Base-by-base conservation (phyloP, 164 flowering plant species). In the Echeveria elegans region DNA sequence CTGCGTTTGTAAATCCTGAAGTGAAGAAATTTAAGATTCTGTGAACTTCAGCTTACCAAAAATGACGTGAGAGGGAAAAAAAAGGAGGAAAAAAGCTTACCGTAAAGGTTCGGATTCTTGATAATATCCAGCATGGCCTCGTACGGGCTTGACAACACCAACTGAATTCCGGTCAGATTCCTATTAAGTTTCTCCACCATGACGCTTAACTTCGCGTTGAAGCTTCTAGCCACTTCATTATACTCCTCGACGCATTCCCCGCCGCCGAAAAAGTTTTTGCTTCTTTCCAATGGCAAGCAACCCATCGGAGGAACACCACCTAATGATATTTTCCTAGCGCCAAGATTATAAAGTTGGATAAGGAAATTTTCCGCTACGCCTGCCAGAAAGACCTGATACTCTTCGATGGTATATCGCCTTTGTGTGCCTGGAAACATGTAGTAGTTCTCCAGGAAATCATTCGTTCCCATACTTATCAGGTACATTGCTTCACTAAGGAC, bases 381-480 rank as follows among this genome's bases (percentile, higher is more conserved):
- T 52, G 58, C 58, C 58, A 52, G 73, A 82, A 21, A 52, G 29
- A 52, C 58, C 58, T 52, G 58, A 19, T 76, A 84, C 70, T 76
- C 69, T 23, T 72, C 77, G 0, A 76, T 59, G 1, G 82, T 50
- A 62, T 36, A 84, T 66, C 77, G 24, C 11, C 68, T 63, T 21
- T 71, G 64, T 71, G 81, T 73, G 8, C 52, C 11, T 16, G 78
- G 74, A 14, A 77, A 9, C 30, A 65, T 0, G 38, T 76, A 84
- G 69, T 84, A 84, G 69, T 84, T 84, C 47, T 84, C 88, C 1
- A 87, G 75, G 76, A 87, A 89, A 53, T 87, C 96, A 38, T 89
- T 89, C 19, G 96, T 87, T 40, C 92, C 96, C 28, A 79, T 43
- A 74, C 90, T 89, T 28, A 87, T 52, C 29, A 87, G 63, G 73